These are phyloP conservation scores for Cordyceps pruinosa DNA, from an alignment of 2,329 filamentous ascomycete genomes.

Conservation along the genomic window DNA sequence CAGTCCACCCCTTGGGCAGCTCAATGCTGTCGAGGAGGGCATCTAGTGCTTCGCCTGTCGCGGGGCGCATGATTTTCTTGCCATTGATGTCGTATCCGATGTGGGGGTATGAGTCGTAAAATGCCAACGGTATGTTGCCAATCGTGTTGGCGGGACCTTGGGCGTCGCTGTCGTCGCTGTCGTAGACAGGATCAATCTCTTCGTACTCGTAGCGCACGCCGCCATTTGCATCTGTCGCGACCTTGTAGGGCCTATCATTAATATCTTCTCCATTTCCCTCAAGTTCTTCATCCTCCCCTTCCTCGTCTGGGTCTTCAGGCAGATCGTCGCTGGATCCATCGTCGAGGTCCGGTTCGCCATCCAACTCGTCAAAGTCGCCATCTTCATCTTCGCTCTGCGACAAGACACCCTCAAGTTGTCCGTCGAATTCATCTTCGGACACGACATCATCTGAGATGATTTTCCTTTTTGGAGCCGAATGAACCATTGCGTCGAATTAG, in stretches of 20 bases:
- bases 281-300: constrained; percentile 30
- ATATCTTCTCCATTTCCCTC: constrained; percentile 28
- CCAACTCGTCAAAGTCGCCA: constrained; percentile 33
- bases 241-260: constrained; percentile 41
- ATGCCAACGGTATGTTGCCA: constrained; percentile 85
- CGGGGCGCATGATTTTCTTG: constrained; percentile 94
- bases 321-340: constrained; percentile 26
- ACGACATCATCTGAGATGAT: constrained; percentile 48
- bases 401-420: constrained; percentile 46
- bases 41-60: constrained; percentile 88
- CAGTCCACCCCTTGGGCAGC: constrained; percentile 94
- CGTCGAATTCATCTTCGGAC: constrained; percentile 58
- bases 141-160: constrained; percentile 81
- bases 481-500: constrained; percentile 4
- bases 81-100: constrained; percentile 99
- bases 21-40: constrained; percentile 94
- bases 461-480: constrained; percentile 53
- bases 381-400: constrained; percentile 50
- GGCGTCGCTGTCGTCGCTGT: constrained; percentile 88
- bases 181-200: constrained; percentile 90
- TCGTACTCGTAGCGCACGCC: constrained; percentile 85
- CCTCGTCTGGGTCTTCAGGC: constrained; percentile 22
- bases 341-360: constrained; percentile 31
- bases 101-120: constrained; percentile 96
- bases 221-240: constrained; percentile 80